These are phyloP conservation scores for Spergularia bocconei DNA, from an alignment of 148 eudicot genomes.

Conservation along the genomic window DNA sequence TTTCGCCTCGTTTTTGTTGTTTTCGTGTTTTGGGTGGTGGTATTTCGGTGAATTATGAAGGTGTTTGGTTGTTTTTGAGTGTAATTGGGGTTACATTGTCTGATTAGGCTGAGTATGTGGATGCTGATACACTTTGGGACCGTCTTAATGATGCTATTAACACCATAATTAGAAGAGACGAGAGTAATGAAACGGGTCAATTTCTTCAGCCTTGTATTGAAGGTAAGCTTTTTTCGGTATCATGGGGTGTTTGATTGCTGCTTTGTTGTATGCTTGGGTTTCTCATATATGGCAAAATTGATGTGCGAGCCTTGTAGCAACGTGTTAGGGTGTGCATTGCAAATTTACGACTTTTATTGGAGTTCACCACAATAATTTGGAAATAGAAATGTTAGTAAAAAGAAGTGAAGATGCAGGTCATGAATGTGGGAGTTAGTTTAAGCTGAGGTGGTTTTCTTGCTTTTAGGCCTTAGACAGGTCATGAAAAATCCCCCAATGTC, in stretches of 20 bases:
- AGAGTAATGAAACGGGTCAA: slow-evolving; percentile 71
- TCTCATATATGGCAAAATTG: neutral
- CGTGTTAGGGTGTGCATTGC: slow-evolving; percentile 22
- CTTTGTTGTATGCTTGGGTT: slow-evolving; percentile 15
- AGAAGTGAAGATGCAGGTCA: neutral
- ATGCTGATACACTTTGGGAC: slow-evolving; percentile 80
- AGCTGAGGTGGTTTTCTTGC: slow-evolving; percentile 12
- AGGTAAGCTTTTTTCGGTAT: slow-evolving; percentile 42
- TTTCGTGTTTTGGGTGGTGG: neutral
- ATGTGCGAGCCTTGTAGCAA: neutral
- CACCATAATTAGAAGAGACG: slow-evolving; percentile 84
- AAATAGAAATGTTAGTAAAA: neutral
- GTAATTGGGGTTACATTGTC: slow-evolving; percentile 28
- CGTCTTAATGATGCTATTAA: slow-evolving; percentile 84
- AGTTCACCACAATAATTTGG: neutral
- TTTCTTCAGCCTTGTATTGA: slow-evolving; percentile 92
- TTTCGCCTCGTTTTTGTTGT: slow-evolving; percentile 2
- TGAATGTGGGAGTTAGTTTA: slow-evolving; percentile 6
- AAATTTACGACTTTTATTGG: neutral
- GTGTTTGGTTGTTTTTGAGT: slow-evolving; percentile 6
- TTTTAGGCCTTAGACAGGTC: neutral
- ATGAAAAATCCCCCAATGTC: neutral
- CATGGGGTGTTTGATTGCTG: neutral
- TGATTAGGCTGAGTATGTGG: slow-evolving; percentile 75
- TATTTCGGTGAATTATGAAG: neutral